Evolutionary conservation across 345 rosid species (phyloP).

Genomic region (Eucalyptus sp.): DNA sequence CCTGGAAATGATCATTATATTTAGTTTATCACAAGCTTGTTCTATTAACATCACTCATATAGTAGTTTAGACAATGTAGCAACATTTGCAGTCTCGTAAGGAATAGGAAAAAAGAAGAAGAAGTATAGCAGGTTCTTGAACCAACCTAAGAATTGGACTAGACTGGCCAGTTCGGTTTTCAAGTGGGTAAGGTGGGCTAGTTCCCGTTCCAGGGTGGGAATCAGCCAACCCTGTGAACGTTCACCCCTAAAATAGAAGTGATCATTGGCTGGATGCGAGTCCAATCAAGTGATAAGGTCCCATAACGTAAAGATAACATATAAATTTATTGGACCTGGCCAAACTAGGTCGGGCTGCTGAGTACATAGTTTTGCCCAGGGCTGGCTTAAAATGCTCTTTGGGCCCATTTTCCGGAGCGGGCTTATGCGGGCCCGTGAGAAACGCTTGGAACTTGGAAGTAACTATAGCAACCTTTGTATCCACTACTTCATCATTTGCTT

Average conservation of each 20-base stretch:
- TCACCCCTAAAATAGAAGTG: background rate
- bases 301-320: background rate
- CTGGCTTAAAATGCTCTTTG: background rate
- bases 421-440: background rate
- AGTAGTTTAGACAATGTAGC: too few species aligned
- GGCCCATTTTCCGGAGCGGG: background rate
- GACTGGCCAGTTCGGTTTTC: rapidly evolving
- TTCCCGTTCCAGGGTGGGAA: background rate
- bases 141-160: too few species aligned
- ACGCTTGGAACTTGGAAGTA: background rate
- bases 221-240: background rate
- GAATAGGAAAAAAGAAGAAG: background rate
- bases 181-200: background rate
- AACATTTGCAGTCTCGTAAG: too few species aligned
- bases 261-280: background rate
- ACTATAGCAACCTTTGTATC: background rate
- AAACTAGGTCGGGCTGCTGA: background rate
- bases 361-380: background rate
- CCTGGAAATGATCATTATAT: background rate
- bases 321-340: background rate
- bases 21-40: background rate
- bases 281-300: background rate
- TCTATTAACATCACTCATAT: background rate
- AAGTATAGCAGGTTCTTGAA: background rate
- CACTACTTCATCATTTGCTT: background rate